Evolutionary conservation across 169 alveolate species (phyloP), one percentile per base, ranked within the genome.

Genomic region (Plasmodium sp.): DNA sequence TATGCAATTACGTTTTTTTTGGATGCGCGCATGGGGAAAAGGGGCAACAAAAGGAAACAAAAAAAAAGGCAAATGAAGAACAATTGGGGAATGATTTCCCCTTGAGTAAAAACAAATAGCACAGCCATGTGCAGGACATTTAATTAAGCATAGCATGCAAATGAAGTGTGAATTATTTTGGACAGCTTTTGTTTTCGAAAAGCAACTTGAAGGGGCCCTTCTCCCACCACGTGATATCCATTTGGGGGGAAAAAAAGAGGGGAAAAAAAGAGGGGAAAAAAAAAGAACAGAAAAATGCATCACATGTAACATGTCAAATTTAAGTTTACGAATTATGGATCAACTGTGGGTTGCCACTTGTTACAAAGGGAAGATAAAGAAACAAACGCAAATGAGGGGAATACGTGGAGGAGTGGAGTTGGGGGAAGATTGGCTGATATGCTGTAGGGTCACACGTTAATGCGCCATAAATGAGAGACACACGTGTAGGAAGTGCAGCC

Each of bases 21-120:
- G n/a, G 77, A 27, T 62, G 77, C 7, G 36, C 7, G 36, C 36
- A 62, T 22, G 36, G 9, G 39, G 39, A 18, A 62, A 27, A 16
- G 14, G 77, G 1, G 10, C 36, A 27, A 62, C 77, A 62, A 43
- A 43, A 79, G 22, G 3, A 79, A 79, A 79, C 56, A 36, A 33
- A 79, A 79, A 79, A 79, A 79, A 79, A 79, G 45, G n/a, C 84
- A 79, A 79, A 79, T 43, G 54, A 18, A 12, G 41, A 79, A 5
- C 22, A 43, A 16, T 0, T 43, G 31, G 31, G 67, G 71, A 10
- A 31, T 31, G 31, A 31, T 14, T 79, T 43, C 31, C 3, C 9
- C 31, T 43, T 79, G 56, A 12, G 67, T 79, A 43, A 41, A 39
- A 79, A 79, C 84, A 79, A 79, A 31, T 79, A 31, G 2, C n/a